Evolutionary conservation across 1,284 basidiomycete genomes (phyloP), one percentile per base, ranked within the genome.

Genomic region (Leccinum glutinopallens): DNA sequence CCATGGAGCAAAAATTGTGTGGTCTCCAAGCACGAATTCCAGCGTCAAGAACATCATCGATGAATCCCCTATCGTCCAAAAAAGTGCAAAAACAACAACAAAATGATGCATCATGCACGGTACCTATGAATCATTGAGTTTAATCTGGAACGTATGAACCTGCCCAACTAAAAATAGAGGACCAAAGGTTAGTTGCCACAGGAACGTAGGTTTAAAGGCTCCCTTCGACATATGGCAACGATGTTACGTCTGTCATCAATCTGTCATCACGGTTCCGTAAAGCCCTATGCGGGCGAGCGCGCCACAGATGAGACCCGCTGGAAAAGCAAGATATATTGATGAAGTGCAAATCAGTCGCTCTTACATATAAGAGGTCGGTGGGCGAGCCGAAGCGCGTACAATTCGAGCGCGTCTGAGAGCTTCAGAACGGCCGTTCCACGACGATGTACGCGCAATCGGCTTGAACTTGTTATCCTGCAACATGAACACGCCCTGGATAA

Each of bases 381-480:
- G 41, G 41, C 43, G 13, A 56, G 35, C 49, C 29, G 17, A 37
- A 53, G 58, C 2, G 80, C 88, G 25, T 69, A 94, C 93, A 60
- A 90, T 70, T 77, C 84, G 89, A 2, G 93, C 90, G 63, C 83
- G 83, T 68, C 82, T 86, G n/a, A 91, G 80, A 6, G 93, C 89
- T 63, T 93, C 90, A 12, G 87, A 80, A 12, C 88, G 81, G 17
- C 93, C 89, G 66, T 90, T 84, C 81, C 89, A 90, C 2, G 91
- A 90, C 1, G 93, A 94, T 61, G 96, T 77, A 43, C 91, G 84
- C 3, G 86, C 76, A 57, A 97, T 87, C 0, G 96, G 93, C 68
- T 91, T 93, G 80, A 97, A 97, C 0, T 87, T 77, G 69, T 96
- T 93, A 69, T 97, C 95, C 78, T 97, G 94, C 1, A 98, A 81